Evolutionary conservation across 208 protist species (phyloP).

Genomic region (Wallacemonas sp.): DNA sequence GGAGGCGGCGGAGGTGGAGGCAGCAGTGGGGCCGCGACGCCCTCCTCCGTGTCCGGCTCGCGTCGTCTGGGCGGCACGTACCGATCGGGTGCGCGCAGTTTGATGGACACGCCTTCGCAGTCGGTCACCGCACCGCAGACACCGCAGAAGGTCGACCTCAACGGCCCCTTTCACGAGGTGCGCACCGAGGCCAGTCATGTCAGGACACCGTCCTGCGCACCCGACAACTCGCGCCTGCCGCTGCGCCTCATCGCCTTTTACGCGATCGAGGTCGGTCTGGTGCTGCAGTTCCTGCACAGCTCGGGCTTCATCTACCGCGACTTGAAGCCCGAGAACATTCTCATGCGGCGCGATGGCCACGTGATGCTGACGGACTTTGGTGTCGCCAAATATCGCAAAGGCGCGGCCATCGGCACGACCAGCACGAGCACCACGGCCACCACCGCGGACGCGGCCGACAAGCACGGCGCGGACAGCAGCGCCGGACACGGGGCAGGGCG

Average conservation of each 20-base stretch:
- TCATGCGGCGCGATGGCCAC: constrained; percentile 90
- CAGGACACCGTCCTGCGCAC: constrained; percentile 24
- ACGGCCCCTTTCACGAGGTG: constrained; percentile 27
- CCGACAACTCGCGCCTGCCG: constrained; percentile 59
- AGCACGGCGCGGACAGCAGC: constrained; percentile 7
- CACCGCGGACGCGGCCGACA: not conserved
- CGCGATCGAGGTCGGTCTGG: constrained; percentile 87
- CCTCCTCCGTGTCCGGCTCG: not conserved
- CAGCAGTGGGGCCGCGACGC: not conserved
- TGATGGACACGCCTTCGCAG: not conserved
- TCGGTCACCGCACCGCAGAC: not conserved
- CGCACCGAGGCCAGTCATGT: constrained; percentile 33
- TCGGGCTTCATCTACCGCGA: constrained; percentile 92
- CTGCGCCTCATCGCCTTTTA: constrained; percentile 88
- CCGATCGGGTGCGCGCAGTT: not conserved
- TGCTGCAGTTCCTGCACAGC: constrained; percentile 88
- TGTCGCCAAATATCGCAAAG: constrained; percentile 89
- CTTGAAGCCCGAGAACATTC: constrained; percentile 95
- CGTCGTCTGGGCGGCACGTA: not conserved
- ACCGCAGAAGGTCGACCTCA: constrained; percentile 25
- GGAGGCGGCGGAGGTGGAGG: too few relatives aligned
- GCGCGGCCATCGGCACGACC: constrained; percentile 30
- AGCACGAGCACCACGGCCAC: not conserved
- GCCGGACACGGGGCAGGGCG: constrained; percentile 16
- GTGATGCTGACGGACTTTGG: constrained; percentile 96